A percentile compares a stretch with the other conserved stretches of the same genome.
Conservation (phyloP, 192 early-diverging fungal species). For the Coemansia sp. region DNA sequence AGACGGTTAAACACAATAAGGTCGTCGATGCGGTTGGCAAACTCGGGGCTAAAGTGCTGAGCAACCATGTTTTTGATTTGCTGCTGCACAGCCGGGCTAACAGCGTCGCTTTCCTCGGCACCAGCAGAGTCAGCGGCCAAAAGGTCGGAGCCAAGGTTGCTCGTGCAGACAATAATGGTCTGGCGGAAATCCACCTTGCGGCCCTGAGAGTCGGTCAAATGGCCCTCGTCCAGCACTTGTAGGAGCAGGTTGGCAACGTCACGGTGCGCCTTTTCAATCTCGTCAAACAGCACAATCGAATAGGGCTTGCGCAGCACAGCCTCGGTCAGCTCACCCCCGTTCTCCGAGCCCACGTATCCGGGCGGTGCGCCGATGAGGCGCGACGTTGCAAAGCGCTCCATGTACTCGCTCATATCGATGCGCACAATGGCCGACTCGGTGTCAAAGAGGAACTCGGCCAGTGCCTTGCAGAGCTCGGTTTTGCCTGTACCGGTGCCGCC, state of each 20-base stretch:
- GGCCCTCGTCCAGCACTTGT: slow-evolving; percentile 85
- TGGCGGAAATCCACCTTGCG: slow-evolving; percentile 75
- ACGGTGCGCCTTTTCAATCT: slow-evolving; percentile 78
- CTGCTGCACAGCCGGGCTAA: slow-evolving; percentile 52
- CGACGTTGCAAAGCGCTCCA: slow-evolving; percentile 68
- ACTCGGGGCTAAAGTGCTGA: slow-evolving; percentile 74
- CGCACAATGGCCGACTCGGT: slow-evolving; percentile 67
- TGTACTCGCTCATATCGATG: slow-evolving; percentile 80
- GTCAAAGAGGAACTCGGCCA: slow-evolving; percentile 76
- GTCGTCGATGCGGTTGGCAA: slow-evolving; percentile 77
- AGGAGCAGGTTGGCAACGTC: slow-evolving; percentile 92
- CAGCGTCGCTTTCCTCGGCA: slow-evolving; percentile 37
- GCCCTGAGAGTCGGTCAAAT: slow-evolving; percentile 74
- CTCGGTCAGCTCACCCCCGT: slow-evolving; percentile 75
- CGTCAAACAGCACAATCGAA: slow-evolving; percentile 73
- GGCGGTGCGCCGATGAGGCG: slow-evolving; percentile 77
- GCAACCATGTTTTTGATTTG: slow-evolving; percentile 67
- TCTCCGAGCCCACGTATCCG: slow-evolving; percentile 76
- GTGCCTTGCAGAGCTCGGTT: slow-evolving; percentile 71
- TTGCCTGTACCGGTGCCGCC: slow-evolving; percentile 85
- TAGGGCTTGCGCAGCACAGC: slow-evolving; percentile 76
- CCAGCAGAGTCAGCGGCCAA: slow-evolving; percentile 51
- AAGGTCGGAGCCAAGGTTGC: slow-evolving; percentile 71
- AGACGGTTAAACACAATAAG: slow-evolving; percentile 78
- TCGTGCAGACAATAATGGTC: slow-evolving; percentile 80